These are phyloP conservation scores for Alternaria rosae DNA, from an alignment of 2,329 filamentous ascomycete genomes.

Conservation along the genomic window DNA sequence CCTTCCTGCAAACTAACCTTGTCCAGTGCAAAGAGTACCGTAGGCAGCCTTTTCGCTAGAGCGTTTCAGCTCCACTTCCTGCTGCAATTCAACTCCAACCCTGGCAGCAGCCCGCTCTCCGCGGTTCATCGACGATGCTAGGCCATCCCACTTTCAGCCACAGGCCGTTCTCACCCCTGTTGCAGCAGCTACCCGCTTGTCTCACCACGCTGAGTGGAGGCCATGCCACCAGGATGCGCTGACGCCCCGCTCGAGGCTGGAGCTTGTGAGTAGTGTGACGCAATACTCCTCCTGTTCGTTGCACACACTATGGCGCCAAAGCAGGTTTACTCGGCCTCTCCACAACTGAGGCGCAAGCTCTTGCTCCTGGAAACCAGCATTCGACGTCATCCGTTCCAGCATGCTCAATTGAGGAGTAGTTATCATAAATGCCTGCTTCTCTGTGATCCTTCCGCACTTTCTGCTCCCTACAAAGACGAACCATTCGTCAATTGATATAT, in stretches of 20 bases:
- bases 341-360: slow-evolving; percentile 46
- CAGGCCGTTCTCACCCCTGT: slow-evolving; percentile 29
- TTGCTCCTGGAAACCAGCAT: slow-evolving; percentile 26
- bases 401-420: slow-evolving; percentile 23
- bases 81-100: slow-evolving; percentile 21
- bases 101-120: slow-evolving; percentile 28
- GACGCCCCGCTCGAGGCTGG: slow-evolving; percentile 44
- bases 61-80: slow-evolving; percentile 26
- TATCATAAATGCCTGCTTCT: slow-evolving; percentile 42
- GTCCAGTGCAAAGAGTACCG: neutral
- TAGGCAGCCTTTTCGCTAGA: slow-evolving; percentile 1
- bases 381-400: slow-evolving; percentile 47
- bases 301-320: slow-evolving; percentile 43
- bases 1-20: neutral
- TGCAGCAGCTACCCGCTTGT: slow-evolving; percentile 33
- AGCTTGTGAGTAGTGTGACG: slow-evolving; percentile 39
- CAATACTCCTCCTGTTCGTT: slow-evolving; percentile 41
- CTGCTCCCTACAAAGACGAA: slow-evolving; percentile 42
- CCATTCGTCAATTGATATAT: slow-evolving; percentile 54
- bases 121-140: slow-evolving; percentile 44
- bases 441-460: slow-evolving; percentile 5
- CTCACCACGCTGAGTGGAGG: slow-evolving; percentile 37
- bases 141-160: slow-evolving; percentile 38
- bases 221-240: slow-evolving; percentile 33
- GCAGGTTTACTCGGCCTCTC: slow-evolving; percentile 46